These are phyloP conservation scores for Earliella scabrosa DNA, from an alignment of 1,284 basidiomycete genomes.

Conservation along the genomic window DNA sequence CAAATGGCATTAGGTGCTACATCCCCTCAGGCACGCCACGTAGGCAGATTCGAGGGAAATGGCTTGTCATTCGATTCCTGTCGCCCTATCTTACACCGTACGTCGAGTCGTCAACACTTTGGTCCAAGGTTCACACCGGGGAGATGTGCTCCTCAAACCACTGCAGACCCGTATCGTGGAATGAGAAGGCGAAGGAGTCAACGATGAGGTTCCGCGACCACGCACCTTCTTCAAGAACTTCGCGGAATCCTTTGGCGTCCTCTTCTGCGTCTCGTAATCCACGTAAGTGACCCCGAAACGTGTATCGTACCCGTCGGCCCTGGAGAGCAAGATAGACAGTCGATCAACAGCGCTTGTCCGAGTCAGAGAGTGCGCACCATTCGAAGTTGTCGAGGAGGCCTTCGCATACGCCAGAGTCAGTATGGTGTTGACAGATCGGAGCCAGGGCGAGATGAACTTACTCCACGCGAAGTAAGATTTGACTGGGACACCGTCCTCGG, in stretches of 20 bases:
- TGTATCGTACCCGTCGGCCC: constrained; percentile 65
- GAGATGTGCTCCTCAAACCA: not conserved
- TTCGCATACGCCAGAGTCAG: constrained; percentile 21
- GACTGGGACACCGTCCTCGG: constrained; percentile 67
- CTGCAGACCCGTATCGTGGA: not conserved
- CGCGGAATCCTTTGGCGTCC: constrained; percentile 69
- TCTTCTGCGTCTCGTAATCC: constrained; percentile 69
- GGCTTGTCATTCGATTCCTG: no score
- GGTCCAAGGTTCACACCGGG: no score
- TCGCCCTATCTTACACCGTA: no score
- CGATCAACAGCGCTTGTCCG: no score
- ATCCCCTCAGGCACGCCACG: no score
- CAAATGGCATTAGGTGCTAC: no score
- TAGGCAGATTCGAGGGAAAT: no score
- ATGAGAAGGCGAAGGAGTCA: no score
- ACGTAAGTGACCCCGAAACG: constrained; percentile 71
- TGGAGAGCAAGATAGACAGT: constrained; percentile 9
- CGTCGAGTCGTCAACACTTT: no score
- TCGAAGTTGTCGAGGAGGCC: constrained; percentile 78
- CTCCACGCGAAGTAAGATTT: constrained; percentile 77
- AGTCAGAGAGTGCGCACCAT: no score
- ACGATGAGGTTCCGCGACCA: not conserved
- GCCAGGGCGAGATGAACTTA: constrained; percentile 29
- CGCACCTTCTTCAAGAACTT: constrained; percentile 48
- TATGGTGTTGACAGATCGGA: not conserved